A percentile compares a stretch with the other conserved stretches of the same genome.
Evolutionary conservation across 1,284 basidiomycete species (phyloP).

Genomic region (Waitea zeae): DNA sequence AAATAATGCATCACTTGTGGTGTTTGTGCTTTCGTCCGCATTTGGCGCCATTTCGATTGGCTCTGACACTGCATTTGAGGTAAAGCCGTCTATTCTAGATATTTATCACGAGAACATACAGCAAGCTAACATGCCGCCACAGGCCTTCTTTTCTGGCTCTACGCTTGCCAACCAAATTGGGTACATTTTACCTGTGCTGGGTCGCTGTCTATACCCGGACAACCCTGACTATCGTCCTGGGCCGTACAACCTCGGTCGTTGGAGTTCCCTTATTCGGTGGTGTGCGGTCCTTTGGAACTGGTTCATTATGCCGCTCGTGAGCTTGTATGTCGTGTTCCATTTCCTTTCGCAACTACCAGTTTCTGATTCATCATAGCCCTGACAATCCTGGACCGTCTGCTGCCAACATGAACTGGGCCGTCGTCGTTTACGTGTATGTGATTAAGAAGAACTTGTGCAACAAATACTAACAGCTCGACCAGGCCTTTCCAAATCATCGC

Average conservation of each 20-base stretch:
- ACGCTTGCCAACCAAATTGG: slow-evolving; percentile 8
- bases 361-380: slow-evolving; percentile 5
- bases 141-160: slow-evolving; percentile 9
- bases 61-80: slow-evolving; percentile 8
- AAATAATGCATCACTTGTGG: slow-evolving; percentile 8
- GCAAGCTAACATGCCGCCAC: no score
- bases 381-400: no score
- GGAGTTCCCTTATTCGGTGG: slow-evolving; percentile 5
- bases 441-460: background rate
- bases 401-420: slow-evolving; percentile 8
- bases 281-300: slow-evolving; percentile 8
- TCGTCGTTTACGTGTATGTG: slow-evolving; percentile 7
- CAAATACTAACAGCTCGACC: background rate
- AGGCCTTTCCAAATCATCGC: slow-evolving; percentile 8
- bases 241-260: slow-evolving; percentile 8
- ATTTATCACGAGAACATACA: no score
- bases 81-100: no score
- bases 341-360: no score
- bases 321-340: no score
- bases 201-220: slow-evolving; percentile 7
- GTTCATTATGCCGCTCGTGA: slow-evolving; percentile 9
- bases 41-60: slow-evolving; percentile 8
- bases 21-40: slow-evolving; percentile 6
- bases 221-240: slow-evolving; percentile 7
- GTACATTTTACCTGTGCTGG: slow-evolving; percentile 8